phyloP scores from a whole-genome alignment of 805 yeast species.

The Lachancea nothofagi region DNA sequence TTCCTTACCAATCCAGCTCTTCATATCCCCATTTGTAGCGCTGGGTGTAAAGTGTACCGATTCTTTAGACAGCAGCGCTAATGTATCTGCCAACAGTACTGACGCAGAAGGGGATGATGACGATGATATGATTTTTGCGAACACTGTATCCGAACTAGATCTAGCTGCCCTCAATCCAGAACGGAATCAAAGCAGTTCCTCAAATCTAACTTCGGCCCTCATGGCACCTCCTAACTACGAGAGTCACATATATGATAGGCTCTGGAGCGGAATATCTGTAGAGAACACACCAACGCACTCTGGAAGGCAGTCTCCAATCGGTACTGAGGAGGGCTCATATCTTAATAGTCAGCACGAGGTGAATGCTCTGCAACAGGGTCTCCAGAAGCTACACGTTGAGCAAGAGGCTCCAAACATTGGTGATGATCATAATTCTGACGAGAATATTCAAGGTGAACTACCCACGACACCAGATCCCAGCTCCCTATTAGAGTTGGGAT shows the following conservation, averaged over 20 bases:
- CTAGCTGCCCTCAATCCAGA: slow-evolving; percentile 16
- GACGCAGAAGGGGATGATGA: slow-evolving; percentile 25
- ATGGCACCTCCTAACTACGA: slow-evolving; percentile 86
- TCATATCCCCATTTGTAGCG: slow-evolving; percentile 78
- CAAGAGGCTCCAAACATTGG: slow-evolving; percentile 10
- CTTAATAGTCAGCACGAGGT: slow-evolving; percentile 25
- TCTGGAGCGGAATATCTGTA: slow-evolving; percentile 56
- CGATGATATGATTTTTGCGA: slow-evolving; percentile 38
- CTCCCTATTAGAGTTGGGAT: background rate
- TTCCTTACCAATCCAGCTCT: slow-evolving; percentile 72
- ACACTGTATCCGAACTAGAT: slow-evolving; percentile 31
- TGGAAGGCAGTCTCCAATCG: slow-evolving; percentile 29
- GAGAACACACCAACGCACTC: slow-evolving; percentile 33
- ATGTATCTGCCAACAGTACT: slow-evolving; percentile 13
- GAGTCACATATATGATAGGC: slow-evolving; percentile 70
- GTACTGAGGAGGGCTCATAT: slow-evolving; percentile 20
- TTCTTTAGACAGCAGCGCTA: slow-evolving; percentile 13
- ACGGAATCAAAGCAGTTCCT: slow-evolving; percentile 3
- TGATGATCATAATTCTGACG: slow-evolving; percentile 1
- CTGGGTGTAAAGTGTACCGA: slow-evolving; percentile 34
- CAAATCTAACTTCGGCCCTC: slow-evolving; percentile 26
- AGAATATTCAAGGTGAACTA: background rate
- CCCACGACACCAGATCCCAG: slow-evolving; percentile 1
- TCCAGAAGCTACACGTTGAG: slow-evolving; percentile 18
- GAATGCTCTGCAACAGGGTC: slow-evolving; percentile 29